Base-by-base conservation (phyloP, 1,284 basidiomycete species). In the Fomitopsis palustris region DNA sequence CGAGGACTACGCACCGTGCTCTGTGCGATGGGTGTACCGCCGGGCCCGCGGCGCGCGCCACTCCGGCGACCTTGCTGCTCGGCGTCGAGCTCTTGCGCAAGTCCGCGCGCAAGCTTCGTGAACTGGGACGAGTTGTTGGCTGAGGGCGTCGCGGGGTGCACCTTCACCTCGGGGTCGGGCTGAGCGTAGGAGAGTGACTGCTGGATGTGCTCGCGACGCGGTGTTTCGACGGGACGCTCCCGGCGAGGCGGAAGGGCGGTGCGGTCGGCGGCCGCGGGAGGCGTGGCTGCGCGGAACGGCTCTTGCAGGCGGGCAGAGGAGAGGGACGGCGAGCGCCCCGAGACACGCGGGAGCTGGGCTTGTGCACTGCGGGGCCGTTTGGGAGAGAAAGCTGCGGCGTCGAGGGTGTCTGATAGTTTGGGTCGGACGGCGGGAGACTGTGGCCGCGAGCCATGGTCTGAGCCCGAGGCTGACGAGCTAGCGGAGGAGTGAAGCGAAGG, bases 321-420 rank as follows among this genome's bases (percentile, higher is more conserved):
- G 53, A 21, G 33, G 43, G 54, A 43, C 12, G 62, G 23, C 62
- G 59, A 37, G 58, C 61, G 21, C 60, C 33, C 27, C 58, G 54
- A 45, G 63, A 29, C 23, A 23, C 29, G 55, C 61, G 64, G 58
- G 64, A 69, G 14, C 45, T 52, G 58, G 65, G 67, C 64, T 35
- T 78, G 82, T 4, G 77, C 75, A 58, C 73, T 82, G 14, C 85
- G 81, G 0, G 87, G 89, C 12, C 88, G 81, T 67, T 86, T 85
- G 3, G 87, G 88, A 14, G 88, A 90, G 70, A 89, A 87, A 0
- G 83, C 80, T 38, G 85, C 80, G 29, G 81, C 81, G 23, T 82
- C 79, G 10, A 91, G 78, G 3, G 87, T 81, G 64, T 90, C 88
- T 1, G 85, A 78, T 27, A 91, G 77, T 66, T 82, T 87, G 6